These are phyloP conservation scores for Dioscorea zingiberensis DNA, from an alignment of 106 monocot genomes.

Conservation along the genomic window DNA sequence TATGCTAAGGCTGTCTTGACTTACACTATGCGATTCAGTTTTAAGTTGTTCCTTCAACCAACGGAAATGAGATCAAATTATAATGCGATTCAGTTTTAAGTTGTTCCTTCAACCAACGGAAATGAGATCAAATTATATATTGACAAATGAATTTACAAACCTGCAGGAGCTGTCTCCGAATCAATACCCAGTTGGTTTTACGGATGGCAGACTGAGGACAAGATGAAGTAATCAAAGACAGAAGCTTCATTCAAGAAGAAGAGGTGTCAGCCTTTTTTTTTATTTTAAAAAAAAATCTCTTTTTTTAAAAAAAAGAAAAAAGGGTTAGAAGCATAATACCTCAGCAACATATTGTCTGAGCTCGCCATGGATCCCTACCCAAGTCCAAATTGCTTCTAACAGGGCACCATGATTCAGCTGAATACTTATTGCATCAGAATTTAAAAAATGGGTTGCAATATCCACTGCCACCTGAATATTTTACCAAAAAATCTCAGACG, in stretches of 20 bases:
- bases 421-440: conserved; percentile 55
- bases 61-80: no score
- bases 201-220: conserved; percentile 69
- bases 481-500: background rate
- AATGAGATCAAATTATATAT: background rate
- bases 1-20: no score
- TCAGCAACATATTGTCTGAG: conserved; percentile 70
- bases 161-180: conserved; percentile 83
- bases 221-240: conserved; percentile 62
- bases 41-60: no score
- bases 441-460: conserved; percentile 43
- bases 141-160: conserved; percentile 19
- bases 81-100: no score
- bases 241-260: conserved; percentile 44
- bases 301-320: background rate
- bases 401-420: conserved; percentile 76
- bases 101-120: no score
- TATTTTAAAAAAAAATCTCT: background rate
- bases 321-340: conserved; percentile 33
- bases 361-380: conserved; percentile 66
- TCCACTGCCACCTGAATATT: conserved; percentile 62
- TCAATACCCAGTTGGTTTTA: conserved; percentile 76
- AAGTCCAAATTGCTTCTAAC: conserved; percentile 79
- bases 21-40: no score
- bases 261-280: no score